Evolutionary conservation across 768 basidiomycete species (phyloP), one percentile per base, ranked within the genome.

Genomic region (Naganishia friedmannii): DNA sequence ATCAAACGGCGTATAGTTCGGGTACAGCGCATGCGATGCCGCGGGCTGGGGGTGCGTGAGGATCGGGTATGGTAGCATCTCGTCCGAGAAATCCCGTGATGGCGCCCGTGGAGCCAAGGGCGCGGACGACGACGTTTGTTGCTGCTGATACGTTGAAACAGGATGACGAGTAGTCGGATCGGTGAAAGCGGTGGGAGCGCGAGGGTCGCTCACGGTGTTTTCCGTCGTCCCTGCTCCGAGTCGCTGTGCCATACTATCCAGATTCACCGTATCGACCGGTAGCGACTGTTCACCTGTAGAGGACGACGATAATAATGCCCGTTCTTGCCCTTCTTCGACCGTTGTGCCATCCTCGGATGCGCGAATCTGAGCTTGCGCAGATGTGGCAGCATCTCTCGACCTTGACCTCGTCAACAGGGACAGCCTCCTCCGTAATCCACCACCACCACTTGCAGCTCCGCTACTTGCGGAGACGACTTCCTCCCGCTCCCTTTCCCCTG

Each of bases 41-140:
- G 74, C 74, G 19, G 79, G 79, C 31, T 72, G 74, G 0, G 79
- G 79, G 37, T 72, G 71, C 29, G 53, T 53, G 13, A 80, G 42
- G 5, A 60, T 54, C 26, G 68, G 23, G 57, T 75, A 74, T 29
- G 72, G 72, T 39, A 76, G 28, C 5, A 6, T n/a, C 32, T 21
- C 21, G 3, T 32, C 26, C 19, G 29, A 7, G 7, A 17, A 17
- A 8, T 42, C 9, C 15, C 15, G 42, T 8, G 42, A n/a, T n/a
- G n/a, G n/a, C n/a, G n/a, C 34, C 4, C 6, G 12, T 37, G 12
- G 6, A 12, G 12, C 34, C 34, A 12, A 12, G 6, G 34, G 4
- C 12, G 4, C 34, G 34, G 12, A 37, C 32, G 55, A 32, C 32
- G 19, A 5, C 5, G 55, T 29, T 3, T 28, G 32, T 53, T 53